Conservation (phyloP, 176 grass and related monocot species). For the Paspalum notatum region DNA sequence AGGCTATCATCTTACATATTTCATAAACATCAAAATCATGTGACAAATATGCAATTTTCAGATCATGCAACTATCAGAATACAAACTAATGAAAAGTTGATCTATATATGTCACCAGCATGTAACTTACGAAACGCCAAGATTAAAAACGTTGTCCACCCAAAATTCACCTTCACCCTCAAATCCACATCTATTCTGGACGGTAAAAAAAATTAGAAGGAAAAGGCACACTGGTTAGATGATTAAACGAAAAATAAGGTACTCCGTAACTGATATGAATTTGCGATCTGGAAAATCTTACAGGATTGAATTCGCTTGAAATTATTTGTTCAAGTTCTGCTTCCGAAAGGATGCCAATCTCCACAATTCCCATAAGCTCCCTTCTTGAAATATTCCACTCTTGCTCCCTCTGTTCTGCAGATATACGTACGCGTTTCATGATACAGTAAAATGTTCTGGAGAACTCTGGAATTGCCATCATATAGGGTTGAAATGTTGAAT, state of each 20-base stretch:
- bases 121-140: constrained; percentile 85
- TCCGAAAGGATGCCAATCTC: constrained; percentile 79
- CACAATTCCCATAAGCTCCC: constrained; percentile 86
- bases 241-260: neutral
- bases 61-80: constrained; percentile 22
- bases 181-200: constrained; percentile 87
- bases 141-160: constrained; percentile 90
- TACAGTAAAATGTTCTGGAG: constrained; percentile 29
- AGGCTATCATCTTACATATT: neutral
- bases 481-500: constrained; percentile 48
- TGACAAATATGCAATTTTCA: neutral
- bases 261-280: neutral
- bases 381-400: constrained; percentile 95
- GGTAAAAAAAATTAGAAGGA: constrained; percentile 23
- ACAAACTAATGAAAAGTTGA: constrained; percentile 16
- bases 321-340: constrained; percentile 75
- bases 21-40: neutral
- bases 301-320: constrained; percentile 83
- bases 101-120: neutral
- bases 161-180: constrained; percentile 85
- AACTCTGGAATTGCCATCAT: constrained; percentile 50
- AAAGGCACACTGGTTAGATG: neutral
- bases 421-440: constrained; percentile 42
- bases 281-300: constrained; percentile 54
- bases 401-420: constrained; percentile 78